A percentile compares a stretch with the other conserved stretches of the same genome.
Conservation (phyloP, 192 early-diverging fungal species). For the Funneliformis mosseae region DNA sequence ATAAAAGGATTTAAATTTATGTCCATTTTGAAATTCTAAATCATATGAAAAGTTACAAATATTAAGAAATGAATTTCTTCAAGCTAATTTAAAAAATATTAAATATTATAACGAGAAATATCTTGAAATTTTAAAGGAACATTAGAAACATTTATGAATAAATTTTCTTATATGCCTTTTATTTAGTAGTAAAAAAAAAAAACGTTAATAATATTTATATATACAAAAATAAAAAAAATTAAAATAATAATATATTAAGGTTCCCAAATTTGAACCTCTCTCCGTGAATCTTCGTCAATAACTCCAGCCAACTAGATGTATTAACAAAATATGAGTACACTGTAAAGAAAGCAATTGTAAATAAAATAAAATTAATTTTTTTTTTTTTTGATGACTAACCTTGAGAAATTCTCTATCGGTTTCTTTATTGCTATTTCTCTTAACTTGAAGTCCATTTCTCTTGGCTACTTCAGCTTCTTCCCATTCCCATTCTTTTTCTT, state of each 20-base stretch:
- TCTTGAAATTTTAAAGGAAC: no score
- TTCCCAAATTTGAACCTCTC: neutral
- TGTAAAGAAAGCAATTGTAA: neutral
- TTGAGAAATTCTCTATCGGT: constrained; percentile 19
- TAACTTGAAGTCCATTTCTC: neutral
- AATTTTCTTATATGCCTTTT: no score
- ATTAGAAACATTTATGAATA: no score
- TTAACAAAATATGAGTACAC: neutral
- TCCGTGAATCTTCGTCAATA: neutral
- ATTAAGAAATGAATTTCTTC: no score
- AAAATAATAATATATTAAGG: neutral
- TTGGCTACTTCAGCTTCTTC: constrained; percentile 47
- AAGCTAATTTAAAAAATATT: no score
- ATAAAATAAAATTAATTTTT: neutral
- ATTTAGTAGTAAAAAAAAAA: no score
- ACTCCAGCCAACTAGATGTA: neutral
- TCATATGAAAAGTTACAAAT: no score
- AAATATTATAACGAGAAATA: no score
- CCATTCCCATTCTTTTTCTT: constrained; percentile 54
- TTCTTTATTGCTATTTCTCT: neutral
- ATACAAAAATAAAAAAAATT: no score
- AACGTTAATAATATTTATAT: no score
- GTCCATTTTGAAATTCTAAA: no score
- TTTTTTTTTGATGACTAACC: neutral
- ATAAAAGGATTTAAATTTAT: no score